Percentiles rank a stretch among this genome's conserved stretches.
Conservation (phyloP, 1,284 basidiomycete species). For the Puccinia novopanici region DNA sequence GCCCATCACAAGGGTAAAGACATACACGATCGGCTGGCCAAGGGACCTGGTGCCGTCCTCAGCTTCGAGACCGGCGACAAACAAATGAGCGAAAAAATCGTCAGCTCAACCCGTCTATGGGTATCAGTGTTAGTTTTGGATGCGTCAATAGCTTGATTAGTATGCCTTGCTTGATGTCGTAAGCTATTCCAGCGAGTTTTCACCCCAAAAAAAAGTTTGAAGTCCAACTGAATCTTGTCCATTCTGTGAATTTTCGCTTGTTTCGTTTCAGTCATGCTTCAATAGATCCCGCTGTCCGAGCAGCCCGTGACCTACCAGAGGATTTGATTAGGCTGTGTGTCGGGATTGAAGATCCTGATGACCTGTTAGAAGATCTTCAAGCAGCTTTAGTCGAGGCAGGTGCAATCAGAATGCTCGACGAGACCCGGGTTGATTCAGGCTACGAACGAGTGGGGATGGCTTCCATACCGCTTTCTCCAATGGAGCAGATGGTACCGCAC, state of each 20-base stretch:
- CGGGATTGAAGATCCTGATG: slow-evolving; percentile 92
- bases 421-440: slow-evolving; percentile 50
- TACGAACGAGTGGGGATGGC: slow-evolving; percentile 42
- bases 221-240: background rate
- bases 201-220: background rate
- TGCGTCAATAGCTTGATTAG: slow-evolving; percentile 97
- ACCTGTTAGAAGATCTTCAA: slow-evolving; percentile 93
- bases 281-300: slow-evolving; percentile 88
- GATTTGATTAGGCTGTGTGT: slow-evolving; percentile 97
- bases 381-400: slow-evolving; percentile 87
- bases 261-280: slow-evolving; percentile 77
- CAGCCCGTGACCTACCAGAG: slow-evolving; percentile 90
- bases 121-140: slow-evolving; percentile 96
- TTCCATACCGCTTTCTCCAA: slow-evolving; percentile 51
- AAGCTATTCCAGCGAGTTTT: slow-evolving; percentile 60
- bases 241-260: slow-evolving; percentile 11
- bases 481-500: slow-evolving; percentile 38
- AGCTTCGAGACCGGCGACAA: slow-evolving; percentile 94
- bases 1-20: slow-evolving; percentile 78
- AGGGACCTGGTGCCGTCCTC: slow-evolving; percentile 88
- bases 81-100: slow-evolving; percentile 84
- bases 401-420: slow-evolving; percentile 65
- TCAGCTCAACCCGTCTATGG: slow-evolving; percentile 89
- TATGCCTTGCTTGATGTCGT: slow-evolving; percentile 99
- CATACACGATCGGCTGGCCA: slow-evolving; percentile 82